Conservation (phyloP, 257 asterid species). For the Echium plantagineum region DNA sequence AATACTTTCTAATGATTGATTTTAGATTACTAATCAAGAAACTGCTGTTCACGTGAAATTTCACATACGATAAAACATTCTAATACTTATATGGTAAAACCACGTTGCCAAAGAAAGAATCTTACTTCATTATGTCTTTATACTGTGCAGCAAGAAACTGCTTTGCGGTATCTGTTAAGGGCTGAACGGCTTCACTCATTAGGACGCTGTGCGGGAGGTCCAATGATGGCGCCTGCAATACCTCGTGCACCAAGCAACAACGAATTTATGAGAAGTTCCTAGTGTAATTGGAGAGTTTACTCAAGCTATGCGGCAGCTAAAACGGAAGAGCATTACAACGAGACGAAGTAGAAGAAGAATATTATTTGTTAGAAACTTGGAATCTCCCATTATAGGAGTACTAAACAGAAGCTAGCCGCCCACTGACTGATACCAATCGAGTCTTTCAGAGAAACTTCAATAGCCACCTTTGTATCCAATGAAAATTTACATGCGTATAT, state of each 20-base stretch:
- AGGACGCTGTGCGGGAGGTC: conserved; percentile 83
- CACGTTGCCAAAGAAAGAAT: background rate
- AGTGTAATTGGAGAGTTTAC: too few species aligned
- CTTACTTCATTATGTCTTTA: conserved; percentile 77
- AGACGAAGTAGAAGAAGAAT: too few species aligned
- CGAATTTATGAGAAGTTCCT: conserved; percentile 80
- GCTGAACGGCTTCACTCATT: conserved; percentile 89
- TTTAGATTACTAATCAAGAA: too few species aligned
- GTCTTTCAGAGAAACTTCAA: background rate
- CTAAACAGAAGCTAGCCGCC: too few species aligned
- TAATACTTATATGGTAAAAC: background rate
- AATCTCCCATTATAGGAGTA: too few species aligned
- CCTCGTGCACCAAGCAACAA: conserved; percentile 94
- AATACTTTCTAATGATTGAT: too few species aligned
- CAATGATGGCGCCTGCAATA: conserved; percentile 62
- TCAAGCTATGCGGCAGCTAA: background rate
- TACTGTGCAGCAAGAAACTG: conserved; percentile 64
- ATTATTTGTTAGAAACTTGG: too few species aligned
- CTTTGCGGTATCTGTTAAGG: conserved; percentile 79
- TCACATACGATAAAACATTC: too few species aligned
- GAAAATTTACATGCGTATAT: too few species aligned
- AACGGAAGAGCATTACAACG: background rate
- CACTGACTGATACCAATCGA: too few species aligned
- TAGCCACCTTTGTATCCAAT: too few species aligned
- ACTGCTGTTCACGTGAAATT: too few species aligned